A percentile compares a stretch with the other conserved stretches of the same genome.
These are phyloP conservation scores for Populus hybrid DNA, from an alignment of 441 rosid genomes.

Conservation along the genomic window DNA sequence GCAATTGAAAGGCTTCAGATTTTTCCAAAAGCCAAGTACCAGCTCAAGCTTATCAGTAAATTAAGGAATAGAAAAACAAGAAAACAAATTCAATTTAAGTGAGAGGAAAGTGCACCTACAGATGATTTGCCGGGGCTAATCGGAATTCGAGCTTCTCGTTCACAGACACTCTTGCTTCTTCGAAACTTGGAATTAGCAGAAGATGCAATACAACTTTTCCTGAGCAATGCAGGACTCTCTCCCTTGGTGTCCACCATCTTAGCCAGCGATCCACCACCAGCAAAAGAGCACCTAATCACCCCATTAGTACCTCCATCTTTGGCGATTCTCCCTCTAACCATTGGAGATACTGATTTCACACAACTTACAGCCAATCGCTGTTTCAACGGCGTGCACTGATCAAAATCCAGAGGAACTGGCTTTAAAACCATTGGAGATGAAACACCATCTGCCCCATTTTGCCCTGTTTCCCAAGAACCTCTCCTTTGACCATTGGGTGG, in stretches of 20 bases:
- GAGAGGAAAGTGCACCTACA: slow-evolving; percentile 77
- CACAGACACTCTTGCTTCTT: slow-evolving; percentile 69
- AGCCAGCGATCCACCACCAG: slow-evolving; percentile 63
- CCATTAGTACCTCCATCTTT: slow-evolving; percentile 33
- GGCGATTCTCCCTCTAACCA: slow-evolving; percentile 41
- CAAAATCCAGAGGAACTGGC: slow-evolving; percentile 80
- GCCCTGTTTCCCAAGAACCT: slow-evolving; percentile 74
- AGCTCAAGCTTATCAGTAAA: not conserved
- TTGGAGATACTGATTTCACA: slow-evolving; percentile 45
- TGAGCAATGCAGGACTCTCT: slow-evolving; percentile 57
- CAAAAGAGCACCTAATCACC: slow-evolving; percentile 55
- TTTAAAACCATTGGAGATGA: slow-evolving; percentile 65
- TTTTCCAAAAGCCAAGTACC: not conserved
- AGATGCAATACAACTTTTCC: slow-evolving; percentile 72
- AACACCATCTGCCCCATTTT: slow-evolving; percentile 35
- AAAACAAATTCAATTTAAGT: too few species aligned
- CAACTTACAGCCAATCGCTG: slow-evolving; percentile 25
- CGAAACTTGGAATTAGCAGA: slow-evolving; percentile 52
- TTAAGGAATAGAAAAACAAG: not conserved
- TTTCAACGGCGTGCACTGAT: slow-evolving; percentile 77
- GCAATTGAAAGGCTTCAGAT: not conserved
- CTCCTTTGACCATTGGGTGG: slow-evolving; percentile 40
- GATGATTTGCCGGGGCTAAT: slow-evolving; percentile 66
- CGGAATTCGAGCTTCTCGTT: slow-evolving; percentile 50
- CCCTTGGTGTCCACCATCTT: slow-evolving; percentile 56